Percentiles rank a stretch among this genome's conserved stretches.
Conservation (phyloP, 345 rosid genomes). For the Schrenkiella parvula region DNA sequence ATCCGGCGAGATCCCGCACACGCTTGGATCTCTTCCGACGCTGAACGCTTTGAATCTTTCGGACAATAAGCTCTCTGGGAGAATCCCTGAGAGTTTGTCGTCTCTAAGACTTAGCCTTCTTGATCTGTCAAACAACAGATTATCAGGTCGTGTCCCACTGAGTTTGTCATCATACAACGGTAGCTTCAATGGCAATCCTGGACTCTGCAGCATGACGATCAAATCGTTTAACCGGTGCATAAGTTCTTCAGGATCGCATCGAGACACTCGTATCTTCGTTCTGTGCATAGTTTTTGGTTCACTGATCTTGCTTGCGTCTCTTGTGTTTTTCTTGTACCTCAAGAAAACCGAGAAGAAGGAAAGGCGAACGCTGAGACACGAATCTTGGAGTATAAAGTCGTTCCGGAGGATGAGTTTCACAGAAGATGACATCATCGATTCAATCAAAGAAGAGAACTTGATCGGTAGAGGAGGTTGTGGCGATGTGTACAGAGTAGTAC, state of each 20-base stretch:
- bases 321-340: conserved; percentile 48
- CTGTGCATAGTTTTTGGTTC: conserved; percentile 50
- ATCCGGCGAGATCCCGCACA: conserved; percentile 60
- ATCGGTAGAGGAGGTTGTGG: conserved; percentile 94
- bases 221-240: conserved; percentile 53
- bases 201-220: conserved; percentile 64
- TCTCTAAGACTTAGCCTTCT: conserved; percentile 72
- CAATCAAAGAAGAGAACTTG: conserved; percentile 78
- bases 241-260: conserved; percentile 38
- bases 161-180: conserved; percentile 72
- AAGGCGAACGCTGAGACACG: conserved; percentile 52
- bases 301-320: conserved; percentile 45
- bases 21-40: conserved; percentile 62
- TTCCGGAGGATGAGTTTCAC: conserved; percentile 64
- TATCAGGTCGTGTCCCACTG: conserved; percentile 63
- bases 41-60: conserved; percentile 75
- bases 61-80: conserved; percentile 56
- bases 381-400: conserved; percentile 78
- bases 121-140: conserved; percentile 63
- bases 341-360: conserved; percentile 52
- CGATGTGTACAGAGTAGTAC: conserved; percentile 66
- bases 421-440: conserved; percentile 80
- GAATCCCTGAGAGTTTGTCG: conserved; percentile 63
- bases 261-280: conserved; percentile 41
- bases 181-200: conserved; percentile 67